A percentile compares a stretch with the other conserved stretches of the same genome.
Conservation (phyloP, 768 basidiomycete species). For the Russula dissimulans region DNA sequence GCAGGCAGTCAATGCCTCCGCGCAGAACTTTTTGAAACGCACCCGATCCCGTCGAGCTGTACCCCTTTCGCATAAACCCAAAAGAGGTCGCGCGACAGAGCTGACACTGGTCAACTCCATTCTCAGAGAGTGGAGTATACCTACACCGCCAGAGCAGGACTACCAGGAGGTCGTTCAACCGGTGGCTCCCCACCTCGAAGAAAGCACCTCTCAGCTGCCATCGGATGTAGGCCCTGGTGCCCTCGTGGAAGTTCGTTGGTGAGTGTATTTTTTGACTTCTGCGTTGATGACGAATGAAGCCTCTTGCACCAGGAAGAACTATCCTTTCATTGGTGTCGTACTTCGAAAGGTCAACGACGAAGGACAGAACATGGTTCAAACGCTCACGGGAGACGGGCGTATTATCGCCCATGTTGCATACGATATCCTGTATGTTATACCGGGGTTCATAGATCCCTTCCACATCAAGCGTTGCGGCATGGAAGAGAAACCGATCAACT, state of each 20-base stretch:
- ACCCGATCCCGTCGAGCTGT: background rate
- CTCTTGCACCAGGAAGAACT: background rate
- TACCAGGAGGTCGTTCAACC: background rate
- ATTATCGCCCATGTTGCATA: conserved; percentile 12
- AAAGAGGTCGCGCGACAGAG: conserved; percentile 1
- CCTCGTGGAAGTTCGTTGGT: conserved; percentile 27
- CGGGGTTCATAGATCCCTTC: conserved; percentile 40
- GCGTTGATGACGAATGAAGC: background rate
- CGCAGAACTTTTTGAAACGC: background rate
- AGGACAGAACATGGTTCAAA: conserved; percentile 4
- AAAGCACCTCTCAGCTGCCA: background rate
- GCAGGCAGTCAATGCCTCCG: background rate
- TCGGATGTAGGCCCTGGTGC: conserved; percentile 22
- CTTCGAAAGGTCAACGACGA: conserved; percentile 4
- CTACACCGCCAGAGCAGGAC: background rate
- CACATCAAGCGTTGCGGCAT: conserved; percentile 42
- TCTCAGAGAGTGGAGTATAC: background rate
- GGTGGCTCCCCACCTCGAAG: background rate
- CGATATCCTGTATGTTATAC: conserved; percentile 58
- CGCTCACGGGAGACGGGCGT: conserved; percentile 2
- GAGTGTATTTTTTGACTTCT: background rate
- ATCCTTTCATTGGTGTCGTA: background rate
- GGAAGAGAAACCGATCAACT: conserved; percentile 23
- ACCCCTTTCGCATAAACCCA: background rate
- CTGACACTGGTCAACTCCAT: conserved; percentile 10